Conservation (phyloP, 1,284 basidiomycete genomes). For the Coniferiporia sulphurascens region DNA sequence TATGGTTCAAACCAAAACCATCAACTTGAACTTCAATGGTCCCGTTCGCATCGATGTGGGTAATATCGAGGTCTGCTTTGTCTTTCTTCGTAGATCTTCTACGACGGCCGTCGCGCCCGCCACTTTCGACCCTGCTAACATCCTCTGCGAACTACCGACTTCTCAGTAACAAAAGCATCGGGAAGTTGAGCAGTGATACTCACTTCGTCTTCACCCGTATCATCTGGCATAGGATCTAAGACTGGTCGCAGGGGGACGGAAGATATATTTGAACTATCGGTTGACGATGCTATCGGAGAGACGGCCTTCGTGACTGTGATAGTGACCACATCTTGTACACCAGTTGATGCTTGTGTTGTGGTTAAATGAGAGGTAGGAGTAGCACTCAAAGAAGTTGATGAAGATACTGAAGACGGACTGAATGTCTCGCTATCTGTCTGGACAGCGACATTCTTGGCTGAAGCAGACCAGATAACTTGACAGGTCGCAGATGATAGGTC, state of each 20-base stretch:
- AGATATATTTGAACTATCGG: neutral
- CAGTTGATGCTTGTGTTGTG: slow-evolving; percentile 1
- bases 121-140: slow-evolving; percentile 12
- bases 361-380: slow-evolving; percentile 3
- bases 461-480: slow-evolving; percentile 49
- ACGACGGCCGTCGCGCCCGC: neutral
- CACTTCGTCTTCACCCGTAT: slow-evolving; percentile 8
- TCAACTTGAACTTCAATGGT: slow-evolving; percentile 39
- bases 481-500: slow-evolving; percentile 45
- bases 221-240: slow-evolving; percentile 13
- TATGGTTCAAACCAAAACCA: slow-evolving; percentile 34
- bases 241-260: neutral
- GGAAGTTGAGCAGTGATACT: neutral
- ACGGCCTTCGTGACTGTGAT: slow-evolving; percentile 12
- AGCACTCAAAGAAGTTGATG: slow-evolving; percentile 4
- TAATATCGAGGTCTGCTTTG: slow-evolving; percentile 19
- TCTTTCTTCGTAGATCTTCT: slow-evolving; percentile 3
- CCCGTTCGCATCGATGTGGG: slow-evolving; percentile 30
- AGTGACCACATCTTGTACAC: neutral
- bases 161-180: neutral
- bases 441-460: slow-evolving; percentile 10
- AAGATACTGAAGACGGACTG: neutral
- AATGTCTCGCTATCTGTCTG: neutral
- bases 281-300: slow-evolving; percentile 17
- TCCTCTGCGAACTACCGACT: slow-evolving; percentile 14